These are phyloP conservation scores for Aspergillus saccharolyticus DNA, from an alignment of 495 filamentous ascomycete genomes.

Conservation along the genomic window DNA sequence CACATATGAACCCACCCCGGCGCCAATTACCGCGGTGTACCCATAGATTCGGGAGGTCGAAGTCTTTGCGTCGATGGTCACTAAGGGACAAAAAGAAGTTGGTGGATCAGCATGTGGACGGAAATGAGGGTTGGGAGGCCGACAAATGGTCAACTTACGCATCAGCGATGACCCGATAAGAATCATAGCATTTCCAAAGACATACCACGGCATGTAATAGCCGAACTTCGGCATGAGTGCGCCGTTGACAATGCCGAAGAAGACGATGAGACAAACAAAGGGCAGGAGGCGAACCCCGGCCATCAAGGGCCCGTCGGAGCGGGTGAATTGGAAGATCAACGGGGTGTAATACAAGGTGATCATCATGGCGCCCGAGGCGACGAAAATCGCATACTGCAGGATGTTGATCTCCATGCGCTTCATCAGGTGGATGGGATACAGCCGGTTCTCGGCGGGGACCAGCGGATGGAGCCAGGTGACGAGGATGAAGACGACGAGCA, in stretches of 20 bases:
- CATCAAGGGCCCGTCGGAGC: conserved; percentile 27
- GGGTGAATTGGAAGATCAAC: conserved; percentile 44
- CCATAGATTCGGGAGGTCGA: background rate
- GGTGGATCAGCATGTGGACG: too few relatives aligned
- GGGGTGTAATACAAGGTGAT: conserved; percentile 41
- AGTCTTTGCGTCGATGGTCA: background rate
- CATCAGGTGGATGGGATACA: conserved; percentile 38
- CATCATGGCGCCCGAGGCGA: conserved; percentile 12
- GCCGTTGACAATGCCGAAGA: conserved; percentile 36
- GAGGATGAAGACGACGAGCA: conserved; percentile 27
- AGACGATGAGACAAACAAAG: conserved; percentile 28
- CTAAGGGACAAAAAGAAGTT: background rate
- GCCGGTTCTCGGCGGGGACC: conserved; percentile 37
- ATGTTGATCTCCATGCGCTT: background rate
- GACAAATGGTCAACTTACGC: too few relatives aligned
- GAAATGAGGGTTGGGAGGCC: too few relatives aligned
- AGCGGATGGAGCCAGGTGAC: conserved; percentile 42
- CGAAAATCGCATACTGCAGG: background rate
- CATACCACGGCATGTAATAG: conserved; percentile 55
- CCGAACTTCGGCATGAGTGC: conserved; percentile 40
- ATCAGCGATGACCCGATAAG: conserved; percentile 29
- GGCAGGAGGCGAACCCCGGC: conserved; percentile 35
- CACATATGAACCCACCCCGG: background rate
- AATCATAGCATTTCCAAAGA: conserved; percentile 40
- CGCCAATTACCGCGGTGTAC: background rate